Base-by-base conservation (phyloP, 371 early-diverging fungal species). In the Mortierella sp. region DNA sequence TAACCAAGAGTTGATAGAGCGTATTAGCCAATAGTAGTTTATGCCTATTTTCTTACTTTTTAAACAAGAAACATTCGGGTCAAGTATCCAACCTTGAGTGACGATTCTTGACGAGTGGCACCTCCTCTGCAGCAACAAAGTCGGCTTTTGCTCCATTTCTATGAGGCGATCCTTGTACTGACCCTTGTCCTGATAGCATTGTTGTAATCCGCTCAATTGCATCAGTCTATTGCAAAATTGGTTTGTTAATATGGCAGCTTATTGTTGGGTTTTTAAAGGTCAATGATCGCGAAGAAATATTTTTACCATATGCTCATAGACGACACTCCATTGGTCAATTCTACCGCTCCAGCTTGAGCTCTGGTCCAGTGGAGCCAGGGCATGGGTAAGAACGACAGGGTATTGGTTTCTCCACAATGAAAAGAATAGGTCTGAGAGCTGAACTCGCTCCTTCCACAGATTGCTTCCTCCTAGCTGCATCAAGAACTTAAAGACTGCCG, bases 321-420 rank as follows among this genome's bases (percentile, higher is more conserved):
- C 84, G 34, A 85, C 71, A 9, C 76, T 64, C 85, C 85, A 84
- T 53, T 84, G 85, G 61, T 85, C 85, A 29, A 83, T 83, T 28
- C 75, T 61, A 17, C 74, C 79, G 62, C 84, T 84, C 86, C 86
- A 85, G 47, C 76, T 85, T 35, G 78, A 83, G 19, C 78, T 78
- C 60, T 85, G 85, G 34, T 84, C 85, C 43, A 85, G 61, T 2
- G 86, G 83, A 17, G 79, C 85, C 37, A 89, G 72, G 0, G 89
- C 86, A 64, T 88, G 87, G 22, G 84, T 83, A 15, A 91, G 71
- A 22, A 88, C 77, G 83, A 85, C 86, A 7, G 91, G 91, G 57
- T 89, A 91, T 61, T 90, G 90, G 51, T 91, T 91, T 37, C 85
- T 85, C 90, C 90, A 91, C 13, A 90, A 68, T 8, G 89, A 79